Percentiles rank a stretch among this genome's conserved stretches.
Evolutionary conservation across 2,329 filamentous ascomycete species (phyloP).

Genomic region (Hypoxylon sp.): DNA sequence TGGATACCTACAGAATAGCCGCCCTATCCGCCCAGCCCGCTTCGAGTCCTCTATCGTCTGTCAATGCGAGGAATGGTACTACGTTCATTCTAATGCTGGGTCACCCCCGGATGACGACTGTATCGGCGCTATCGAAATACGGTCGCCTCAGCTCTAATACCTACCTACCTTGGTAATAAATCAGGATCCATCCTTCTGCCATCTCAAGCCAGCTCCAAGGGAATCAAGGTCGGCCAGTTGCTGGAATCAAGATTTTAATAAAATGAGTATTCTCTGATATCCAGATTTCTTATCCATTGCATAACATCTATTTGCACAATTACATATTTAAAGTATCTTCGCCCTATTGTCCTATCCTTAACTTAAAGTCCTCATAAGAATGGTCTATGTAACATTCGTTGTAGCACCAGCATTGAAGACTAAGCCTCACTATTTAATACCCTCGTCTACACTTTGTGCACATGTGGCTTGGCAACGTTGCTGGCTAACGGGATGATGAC

Average conservation of each 20-base stretch:
- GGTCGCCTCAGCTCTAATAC: conserved; percentile 43
- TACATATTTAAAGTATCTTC: conserved; percentile 4
- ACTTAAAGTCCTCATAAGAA: conserved; percentile 23
- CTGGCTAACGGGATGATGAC: conserved; percentile 51
- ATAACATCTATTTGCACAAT: conserved; percentile 32
- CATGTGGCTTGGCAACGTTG: conserved; percentile 45
- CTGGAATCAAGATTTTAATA: conserved; percentile 17
- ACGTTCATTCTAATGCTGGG: conserved; percentile 29
- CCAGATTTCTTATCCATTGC: conserved; percentile 22
- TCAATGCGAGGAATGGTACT: conserved; percentile 32
- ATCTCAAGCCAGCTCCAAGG: conserved; percentile 18
- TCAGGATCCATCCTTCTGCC: conserved; percentile 36
- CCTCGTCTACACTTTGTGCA: conserved; percentile 22
- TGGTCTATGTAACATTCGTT: conserved; percentile 3
- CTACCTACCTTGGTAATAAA: conserved; percentile 40
- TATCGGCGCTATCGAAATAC: conserved; percentile 34
- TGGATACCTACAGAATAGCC: conserved; percentile 34
- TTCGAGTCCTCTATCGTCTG: conserved; percentile 30
- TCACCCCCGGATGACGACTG: conserved; percentile 35
- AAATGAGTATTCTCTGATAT: conserved; percentile 26
- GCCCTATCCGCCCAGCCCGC: conserved; percentile 39
- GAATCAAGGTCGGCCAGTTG: conserved; percentile 33
- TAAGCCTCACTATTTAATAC: conserved; percentile 9
- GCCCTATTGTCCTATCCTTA: conserved; percentile 10
- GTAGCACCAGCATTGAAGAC: conserved; percentile 13